These are phyloP conservation scores for Calocybe gangraenosa DNA, from an alignment of 768 basidiomycete species.

Conservation along the genomic window DNA sequence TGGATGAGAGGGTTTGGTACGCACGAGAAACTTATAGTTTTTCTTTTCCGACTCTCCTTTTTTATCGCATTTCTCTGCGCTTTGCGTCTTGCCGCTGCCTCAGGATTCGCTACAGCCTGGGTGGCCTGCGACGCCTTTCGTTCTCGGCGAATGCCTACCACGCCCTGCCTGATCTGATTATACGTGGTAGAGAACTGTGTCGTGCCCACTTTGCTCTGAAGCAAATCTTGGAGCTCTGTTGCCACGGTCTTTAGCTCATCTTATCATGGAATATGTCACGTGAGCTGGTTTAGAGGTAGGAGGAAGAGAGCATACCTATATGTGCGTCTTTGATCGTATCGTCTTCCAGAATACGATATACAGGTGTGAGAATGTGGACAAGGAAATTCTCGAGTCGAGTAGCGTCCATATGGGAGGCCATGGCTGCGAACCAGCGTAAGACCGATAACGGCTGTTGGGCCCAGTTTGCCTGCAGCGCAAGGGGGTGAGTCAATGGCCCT, in stretches of 20 bases:
- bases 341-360: constrained; percentile 86
- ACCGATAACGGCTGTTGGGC: constrained; percentile 73
- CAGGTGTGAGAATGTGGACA: constrained; percentile 79
- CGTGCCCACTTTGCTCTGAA: constrained; percentile 86
- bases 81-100: constrained; percentile 73
- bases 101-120: constrained; percentile 70
- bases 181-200: constrained; percentile 78
- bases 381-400: constrained; percentile 62
- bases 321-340: constrained; percentile 74
- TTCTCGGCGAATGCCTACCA: constrained; percentile 62
- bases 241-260: constrained; percentile 82
- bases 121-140: constrained; percentile 58
- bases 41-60: constrained; percentile 84
- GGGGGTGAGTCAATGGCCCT: constrained; percentile 5
- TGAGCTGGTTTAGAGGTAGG: too few relatives aligned
- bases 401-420: constrained; percentile 68
- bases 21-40: constrained; percentile 56
- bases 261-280: constrained; percentile 21
- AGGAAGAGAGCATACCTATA: constrained; percentile 54
- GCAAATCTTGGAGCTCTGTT: constrained; percentile 79
- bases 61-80: constrained; percentile 67
- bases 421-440: constrained; percentile 92
- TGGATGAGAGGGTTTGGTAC: constrained; percentile 24
- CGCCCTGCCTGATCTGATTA: constrained; percentile 73
- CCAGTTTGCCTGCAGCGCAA: constrained; percentile 65